Base-by-base conservation (phyloP, 1,284 basidiomycete species). In the Psilocybe mexicana region DNA sequence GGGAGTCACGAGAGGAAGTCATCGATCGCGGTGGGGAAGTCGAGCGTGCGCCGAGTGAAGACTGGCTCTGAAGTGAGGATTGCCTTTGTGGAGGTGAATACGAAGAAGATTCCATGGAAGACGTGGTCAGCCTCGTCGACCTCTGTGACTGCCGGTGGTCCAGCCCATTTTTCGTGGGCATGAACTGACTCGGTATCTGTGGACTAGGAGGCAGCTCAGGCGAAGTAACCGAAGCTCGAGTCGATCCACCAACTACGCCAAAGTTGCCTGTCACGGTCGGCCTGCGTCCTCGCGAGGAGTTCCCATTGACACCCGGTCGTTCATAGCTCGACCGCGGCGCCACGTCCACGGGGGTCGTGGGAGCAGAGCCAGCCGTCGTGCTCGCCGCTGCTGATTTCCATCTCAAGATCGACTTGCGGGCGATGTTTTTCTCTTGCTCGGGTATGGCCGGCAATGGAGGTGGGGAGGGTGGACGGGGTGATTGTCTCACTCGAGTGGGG, bases 361-460 rank as follows among this genome's bases (percentile, higher is more conserved):
- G 63, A 25, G 55, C 44, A 49, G 26, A 55, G 46, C 55, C 58
- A 54, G 56, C 58, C 14, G 53, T 63, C 38, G 60, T 61, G 44
- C 59, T 64, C 10, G 57, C 53, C 61, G 58, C 61, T 48, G 45
- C 57, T 50, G 80, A 76, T 64, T 81, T 84, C 77, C 80, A 83
- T 68, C 89, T 89, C 62, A 90, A 71, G 61, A 90, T 90, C 12
- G 88, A 90, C 73, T 88, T 90, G 43, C 86, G 82, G 45, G 76
- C 76, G 30, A 72, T 74, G 7, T 66, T 60, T 63, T 75, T 78
- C 56, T 80, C 76, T 56, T 69, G 68, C 30, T 72, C 57, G 46
- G 54, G 67, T 40, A 64, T 63, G 28, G 66, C 64, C 44, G 66
- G 62, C 30, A 65, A 46, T 40, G 66, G 63, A 49, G 74, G 63